A percentile compares a stretch with the other conserved stretches of the same genome.
phyloP scores from a whole-genome alignment of 495 filamentous ascomycete genomes.

The Aspergillus coremiiformis region DNA sequence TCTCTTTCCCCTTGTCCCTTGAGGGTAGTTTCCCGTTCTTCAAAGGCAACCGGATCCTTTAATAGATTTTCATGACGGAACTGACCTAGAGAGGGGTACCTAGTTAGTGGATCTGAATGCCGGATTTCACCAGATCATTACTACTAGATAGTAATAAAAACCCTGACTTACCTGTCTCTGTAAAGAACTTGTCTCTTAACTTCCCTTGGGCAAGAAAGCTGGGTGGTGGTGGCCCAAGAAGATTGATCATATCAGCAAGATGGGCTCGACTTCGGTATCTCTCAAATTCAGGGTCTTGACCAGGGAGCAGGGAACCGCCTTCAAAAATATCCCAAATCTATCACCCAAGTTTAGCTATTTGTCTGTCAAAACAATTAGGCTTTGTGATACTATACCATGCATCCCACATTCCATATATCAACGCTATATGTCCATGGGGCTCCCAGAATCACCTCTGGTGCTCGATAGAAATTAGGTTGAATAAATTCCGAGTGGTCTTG shows the following conservation, averaged over 20 bases:
- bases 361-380: not conserved
- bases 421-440: slow-evolving; percentile 33
- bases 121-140: too few species aligned
- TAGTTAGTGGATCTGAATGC: too few species aligned
- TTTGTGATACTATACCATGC: slow-evolving; percentile 40
- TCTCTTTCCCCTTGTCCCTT: slow-evolving; percentile 4
- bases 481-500: slow-evolving; percentile 14
- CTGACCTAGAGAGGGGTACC: too few species aligned
- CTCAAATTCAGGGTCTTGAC: slow-evolving; percentile 14
- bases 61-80: slow-evolving; percentile 4
- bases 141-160: too few species aligned
- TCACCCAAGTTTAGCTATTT: not conserved
- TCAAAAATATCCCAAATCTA: slow-evolving; percentile 30
- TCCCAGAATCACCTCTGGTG: slow-evolving; percentile 37
- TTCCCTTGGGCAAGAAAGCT: slow-evolving; percentile 24
- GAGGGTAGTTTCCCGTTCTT: slow-evolving; percentile 23
- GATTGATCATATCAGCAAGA: slow-evolving; percentile 33
- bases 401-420: slow-evolving; percentile 40
- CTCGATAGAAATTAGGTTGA: slow-evolving; percentile 35
- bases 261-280: slow-evolving; percentile 34
- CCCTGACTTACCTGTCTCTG: slow-evolving; percentile 8
- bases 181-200: slow-evolving; percentile 15
- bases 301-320: slow-evolving; percentile 22
- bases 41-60: slow-evolving; percentile 22
- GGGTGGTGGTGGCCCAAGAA: slow-evolving; percentile 36